Evolutionary conservation across 2,329 filamentous ascomycete species (phyloP).

Genomic region (Phyllosticta citriasiana): DNA sequence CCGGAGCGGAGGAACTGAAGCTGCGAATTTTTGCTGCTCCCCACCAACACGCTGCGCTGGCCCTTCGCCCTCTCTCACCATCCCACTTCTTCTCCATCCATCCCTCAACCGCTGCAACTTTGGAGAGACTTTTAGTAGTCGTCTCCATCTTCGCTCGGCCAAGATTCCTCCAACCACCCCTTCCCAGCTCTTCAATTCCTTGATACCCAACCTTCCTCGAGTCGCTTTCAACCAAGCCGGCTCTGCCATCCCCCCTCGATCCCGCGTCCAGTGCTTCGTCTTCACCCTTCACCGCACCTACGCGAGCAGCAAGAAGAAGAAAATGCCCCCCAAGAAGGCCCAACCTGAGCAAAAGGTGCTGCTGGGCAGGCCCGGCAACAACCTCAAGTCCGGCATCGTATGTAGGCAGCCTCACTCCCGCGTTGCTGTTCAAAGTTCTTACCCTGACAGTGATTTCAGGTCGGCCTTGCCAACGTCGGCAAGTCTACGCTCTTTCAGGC

Average conservation of each 20-base stretch:
- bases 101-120: background rate
- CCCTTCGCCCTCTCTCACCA: background rate
- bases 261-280: slow-evolving; percentile 29
- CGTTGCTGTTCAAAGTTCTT: slow-evolving; percentile 22
- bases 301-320: slow-evolving; percentile 47
- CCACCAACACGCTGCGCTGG: background rate
- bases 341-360: slow-evolving; percentile 92
- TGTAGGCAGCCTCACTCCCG: slow-evolving; percentile 48
- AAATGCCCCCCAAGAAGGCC: slow-evolving; percentile 93
- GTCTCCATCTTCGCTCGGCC: slow-evolving; percentile 14
- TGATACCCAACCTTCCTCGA: slow-evolving; percentile 35
- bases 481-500: slow-evolving; percentile 99
- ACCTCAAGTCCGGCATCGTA: slow-evolving; percentile 95
- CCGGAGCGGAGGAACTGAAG: slow-evolving; percentile 8
- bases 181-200: slow-evolving; percentile 13
- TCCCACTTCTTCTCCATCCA: slow-evolving; percentile 1
- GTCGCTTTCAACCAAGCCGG: slow-evolving; percentile 24
- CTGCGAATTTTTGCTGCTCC: slow-evolving; percentile 4
- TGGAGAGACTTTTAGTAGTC: slow-evolving; percentile 16
- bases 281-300: slow-evolving; percentile 41
- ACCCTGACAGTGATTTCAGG: slow-evolving; percentile 49
- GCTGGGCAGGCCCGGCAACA: slow-evolving; percentile 93
- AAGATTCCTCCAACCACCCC: slow-evolving; percentile 21
- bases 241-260: slow-evolving; percentile 8
- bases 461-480: slow-evolving; percentile 97